Conservation (phyloP, 495 filamentous ascomycete genomes). For the Tuber magnatum region DNA sequence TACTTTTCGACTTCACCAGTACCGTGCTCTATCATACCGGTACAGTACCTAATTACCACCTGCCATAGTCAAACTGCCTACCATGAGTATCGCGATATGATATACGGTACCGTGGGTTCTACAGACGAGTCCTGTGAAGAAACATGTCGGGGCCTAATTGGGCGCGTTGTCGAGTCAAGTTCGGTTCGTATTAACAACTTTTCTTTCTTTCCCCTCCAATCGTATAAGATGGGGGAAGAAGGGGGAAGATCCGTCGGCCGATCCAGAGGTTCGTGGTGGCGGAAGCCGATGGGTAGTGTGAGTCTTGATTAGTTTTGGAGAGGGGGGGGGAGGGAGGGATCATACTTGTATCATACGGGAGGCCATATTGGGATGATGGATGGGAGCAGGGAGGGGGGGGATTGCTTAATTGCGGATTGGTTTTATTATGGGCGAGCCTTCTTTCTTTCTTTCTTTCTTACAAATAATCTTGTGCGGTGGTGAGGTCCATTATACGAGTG, state of each 20-base stretch:
- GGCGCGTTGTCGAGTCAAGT: background rate
- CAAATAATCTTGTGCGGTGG: background rate
- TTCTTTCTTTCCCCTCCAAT: background rate
- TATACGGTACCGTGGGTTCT: background rate
- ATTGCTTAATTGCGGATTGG: background rate
- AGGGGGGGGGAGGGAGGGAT: background rate
- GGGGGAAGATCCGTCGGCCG: background rate
- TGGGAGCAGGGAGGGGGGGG: background rate
- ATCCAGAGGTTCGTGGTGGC: background rate
- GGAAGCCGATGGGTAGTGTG: background rate
- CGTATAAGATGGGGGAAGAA: background rate
- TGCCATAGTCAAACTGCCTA: background rate
- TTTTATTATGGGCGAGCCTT: background rate
- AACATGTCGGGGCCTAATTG: background rate
- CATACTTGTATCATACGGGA: background rate
- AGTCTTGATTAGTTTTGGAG: background rate
- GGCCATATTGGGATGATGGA: background rate
- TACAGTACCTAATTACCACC: too few species aligned
- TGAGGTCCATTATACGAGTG: background rate
- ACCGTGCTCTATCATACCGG: background rate
- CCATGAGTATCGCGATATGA: background rate
- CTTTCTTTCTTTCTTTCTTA: background rate
- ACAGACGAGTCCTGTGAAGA: conserved; percentile 1
- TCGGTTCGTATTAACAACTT: background rate
- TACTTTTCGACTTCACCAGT: background rate